Base-by-base conservation (phyloP, 768 basidiomycete species). In the Leccinellum rugosiceps region DNA sequence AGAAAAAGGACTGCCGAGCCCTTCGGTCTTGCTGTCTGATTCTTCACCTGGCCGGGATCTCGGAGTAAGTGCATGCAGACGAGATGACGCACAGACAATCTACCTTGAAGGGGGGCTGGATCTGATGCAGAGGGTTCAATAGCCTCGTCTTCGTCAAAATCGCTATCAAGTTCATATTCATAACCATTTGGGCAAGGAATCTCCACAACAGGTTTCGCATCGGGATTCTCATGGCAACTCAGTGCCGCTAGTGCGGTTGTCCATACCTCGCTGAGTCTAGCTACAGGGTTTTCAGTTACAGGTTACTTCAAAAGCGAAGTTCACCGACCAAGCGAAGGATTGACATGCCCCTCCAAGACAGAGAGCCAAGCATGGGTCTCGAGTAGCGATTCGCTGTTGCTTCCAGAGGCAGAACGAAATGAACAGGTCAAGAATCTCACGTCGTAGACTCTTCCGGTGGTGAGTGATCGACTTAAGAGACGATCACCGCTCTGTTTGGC, bases 91-190 rank as follows among this genome's bases (percentile, higher is more conserved):
- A 10, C 35, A 2, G 28, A 30, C 15, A 7, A 30, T 31, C 19
- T 26, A 59, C 64, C 66, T 52, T 56, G 19, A 21, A 5, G 23
- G 11, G 3, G 14, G 38, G 38, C 23, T 9, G 6, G 4, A 34
- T 53, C 46, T 26, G 31, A 32, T 30, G n/a, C 17, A 45, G n/a
- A 15, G 13, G 15, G 38, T 23, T 45, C 50, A 11, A 50, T 17
- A 11, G 11, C 35, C 30, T 61, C 59, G 3, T 60, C 61, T 15
- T 68, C 68, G 23, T 72, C 65, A 6, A 52, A 61, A 50, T 72
- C 66, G 14, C 70, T 70, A 41, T 70, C 70, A 41, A 55, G 58
- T 5, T 62, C 60, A 31, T 68, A 61, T 8, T 70, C 59, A 28
- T 66, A 58, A 30, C 45, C 58, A 0, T 46, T 23, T 6, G 59